phyloP scores from a whole-genome alignment of 2,329 filamentous ascomycete genomes.

The Ceratocystis eucalypticola region DNA sequence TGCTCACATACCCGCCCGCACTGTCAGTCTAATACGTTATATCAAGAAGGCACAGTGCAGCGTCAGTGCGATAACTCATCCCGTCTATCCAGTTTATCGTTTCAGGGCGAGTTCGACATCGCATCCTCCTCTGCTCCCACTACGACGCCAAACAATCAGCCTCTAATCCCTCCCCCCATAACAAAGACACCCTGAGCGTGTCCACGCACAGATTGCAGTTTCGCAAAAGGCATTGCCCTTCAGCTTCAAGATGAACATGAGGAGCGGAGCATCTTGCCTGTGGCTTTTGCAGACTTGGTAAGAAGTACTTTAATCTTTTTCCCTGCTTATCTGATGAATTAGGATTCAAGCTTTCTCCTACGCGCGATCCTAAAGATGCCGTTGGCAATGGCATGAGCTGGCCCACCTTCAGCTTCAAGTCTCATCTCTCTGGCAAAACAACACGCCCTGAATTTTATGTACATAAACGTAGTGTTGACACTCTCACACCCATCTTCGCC shows the following conservation, averaged over 20 bases:
- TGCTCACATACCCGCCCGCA: background rate
- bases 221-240: background rate
- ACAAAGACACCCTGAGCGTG: background rate
- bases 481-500: background rate
- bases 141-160: slow-evolving; percentile 3
- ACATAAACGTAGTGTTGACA: background rate
- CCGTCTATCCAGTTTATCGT: background rate
- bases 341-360: background rate
- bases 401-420: background rate
- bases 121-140: slow-evolving; percentile 1
- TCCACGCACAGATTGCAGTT: background rate
- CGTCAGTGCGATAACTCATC: background rate
- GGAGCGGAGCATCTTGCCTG: background rate
- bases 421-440: slow-evolving; percentile 3
- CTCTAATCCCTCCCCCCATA: background rate
- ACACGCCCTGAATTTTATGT: background rate
- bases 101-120: background rate
- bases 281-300: background rate
- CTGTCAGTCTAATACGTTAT: background rate
- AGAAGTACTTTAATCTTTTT: background rate
- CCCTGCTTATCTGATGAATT: background rate
- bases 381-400: background rate
- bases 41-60: background rate
- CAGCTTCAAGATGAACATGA: background rate
- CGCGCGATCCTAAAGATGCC: background rate